phyloP scores from a whole-genome alignment of 768 basidiomycete species.

The Panaeolus cyanescens region DNA sequence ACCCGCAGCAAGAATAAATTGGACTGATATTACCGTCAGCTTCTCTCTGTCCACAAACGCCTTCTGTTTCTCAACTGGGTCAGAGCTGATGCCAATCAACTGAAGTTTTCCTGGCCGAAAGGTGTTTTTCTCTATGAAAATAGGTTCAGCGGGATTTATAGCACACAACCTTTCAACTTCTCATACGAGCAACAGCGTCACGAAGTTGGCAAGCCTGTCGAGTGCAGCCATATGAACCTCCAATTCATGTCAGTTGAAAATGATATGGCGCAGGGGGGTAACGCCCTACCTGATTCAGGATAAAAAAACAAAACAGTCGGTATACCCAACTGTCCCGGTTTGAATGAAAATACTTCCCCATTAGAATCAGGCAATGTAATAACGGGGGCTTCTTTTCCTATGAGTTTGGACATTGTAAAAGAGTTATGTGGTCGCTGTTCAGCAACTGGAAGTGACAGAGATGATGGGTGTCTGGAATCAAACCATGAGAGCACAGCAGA shows the following conservation, averaged over 20 bases:
- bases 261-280: not conserved
- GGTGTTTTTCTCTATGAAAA: slow-evolving; percentile 52
- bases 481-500: not conserved
- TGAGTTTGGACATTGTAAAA: slow-evolving; percentile 22
- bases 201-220: slow-evolving; percentile 83
- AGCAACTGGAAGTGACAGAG: not conserved
- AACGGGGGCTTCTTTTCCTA: slow-evolving; percentile 66
- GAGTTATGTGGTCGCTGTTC: not conserved
- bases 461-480: not conserved
- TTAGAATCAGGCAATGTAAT: slow-evolving; percentile 67
- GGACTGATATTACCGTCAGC: slow-evolving; percentile 52
- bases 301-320: slow-evolving; percentile 83
- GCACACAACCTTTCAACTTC: not conserved
- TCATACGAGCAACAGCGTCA: slow-evolving; percentile 69
- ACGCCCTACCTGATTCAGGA: slow-evolving; percentile 58
- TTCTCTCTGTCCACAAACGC: slow-evolving; percentile 72
- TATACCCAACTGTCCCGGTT: slow-evolving; percentile 53
- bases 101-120: slow-evolving; percentile 66
- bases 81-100: slow-evolving; percentile 75
- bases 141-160: not conserved
- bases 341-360: slow-evolving; percentile 61
- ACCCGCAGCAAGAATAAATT: not conserved
- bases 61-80: slow-evolving; percentile 73
- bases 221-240: slow-evolving; percentile 78
- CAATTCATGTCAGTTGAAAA: not conserved